A percentile compares a stretch with the other conserved stretches of the same genome.
These are phyloP conservation scores for Penicillium sp. DNA, from an alignment of 2,329 filamentous ascomycete genomes.

Conservation along the genomic window DNA sequence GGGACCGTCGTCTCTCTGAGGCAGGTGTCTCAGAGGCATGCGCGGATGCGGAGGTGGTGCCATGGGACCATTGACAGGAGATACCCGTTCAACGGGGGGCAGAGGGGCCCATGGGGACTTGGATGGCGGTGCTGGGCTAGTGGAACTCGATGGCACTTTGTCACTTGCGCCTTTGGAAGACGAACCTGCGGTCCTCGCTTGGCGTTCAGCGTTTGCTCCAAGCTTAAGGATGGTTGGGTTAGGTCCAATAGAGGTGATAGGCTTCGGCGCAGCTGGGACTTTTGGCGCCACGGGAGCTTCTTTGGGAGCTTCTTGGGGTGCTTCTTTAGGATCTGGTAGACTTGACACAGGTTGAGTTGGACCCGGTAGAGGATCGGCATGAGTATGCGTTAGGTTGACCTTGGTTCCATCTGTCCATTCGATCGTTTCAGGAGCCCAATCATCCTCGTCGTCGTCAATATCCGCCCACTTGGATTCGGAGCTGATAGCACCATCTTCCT, in stretches of 20 bases:
- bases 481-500: slow-evolving; percentile 60
- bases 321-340: not conserved
- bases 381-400: slow-evolving; percentile 56
- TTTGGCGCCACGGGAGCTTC: slow-evolving; percentile 6
- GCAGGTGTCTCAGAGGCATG: slow-evolving; percentile 57
- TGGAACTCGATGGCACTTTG: slow-evolving; percentile 52
- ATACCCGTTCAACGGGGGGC: slow-evolving; percentile 79
- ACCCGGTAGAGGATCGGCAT: slow-evolving; percentile 24
- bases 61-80: slow-evolving; percentile 62
- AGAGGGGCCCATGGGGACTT: slow-evolving; percentile 92
- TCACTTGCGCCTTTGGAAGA: slow-evolving; percentile 54
- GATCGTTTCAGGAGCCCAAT: slow-evolving; percentile 68
- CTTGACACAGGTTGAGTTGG: slow-evolving; percentile 14
- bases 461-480: slow-evolving; percentile 68
- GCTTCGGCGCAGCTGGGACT: slow-evolving; percentile 34
- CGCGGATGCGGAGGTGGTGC: slow-evolving; percentile 47
- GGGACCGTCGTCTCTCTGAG: slow-evolving; percentile 56
- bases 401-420: slow-evolving; percentile 71
- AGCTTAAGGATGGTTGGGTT: slow-evolving; percentile 53
- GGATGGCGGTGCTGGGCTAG: slow-evolving; percentile 58
- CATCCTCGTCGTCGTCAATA: slow-evolving; percentile 69
- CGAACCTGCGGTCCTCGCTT: slow-evolving; percentile 46
- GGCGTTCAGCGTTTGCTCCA: slow-evolving; percentile 48
- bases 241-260: slow-evolving; percentile 48
- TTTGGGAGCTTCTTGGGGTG: slow-evolving; percentile 19